Conservation (phyloP, 345 rosid species). For the Eucalyptus globulus region DNA sequence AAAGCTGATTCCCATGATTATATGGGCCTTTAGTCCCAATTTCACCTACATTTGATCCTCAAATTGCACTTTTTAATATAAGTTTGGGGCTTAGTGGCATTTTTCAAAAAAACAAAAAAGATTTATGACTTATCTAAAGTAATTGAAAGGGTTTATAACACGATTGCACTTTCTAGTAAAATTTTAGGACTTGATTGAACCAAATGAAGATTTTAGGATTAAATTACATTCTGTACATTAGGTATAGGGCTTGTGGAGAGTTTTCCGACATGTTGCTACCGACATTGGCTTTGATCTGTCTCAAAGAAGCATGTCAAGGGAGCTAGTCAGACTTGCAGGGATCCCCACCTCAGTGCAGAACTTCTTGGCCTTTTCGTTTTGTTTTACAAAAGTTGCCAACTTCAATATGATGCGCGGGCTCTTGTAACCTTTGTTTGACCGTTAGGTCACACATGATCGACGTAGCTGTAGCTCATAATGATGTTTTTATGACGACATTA, state of each 20-base stretch:
- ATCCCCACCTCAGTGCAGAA: background rate
- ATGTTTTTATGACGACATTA: background rate
- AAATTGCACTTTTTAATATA: background rate
- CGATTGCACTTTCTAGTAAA: background rate
- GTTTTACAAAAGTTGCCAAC: background rate
- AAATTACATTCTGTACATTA: fast-evolving
- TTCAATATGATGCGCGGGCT: background rate
- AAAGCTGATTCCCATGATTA: background rate
- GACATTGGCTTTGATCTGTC: background rate
- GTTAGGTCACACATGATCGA: background rate
- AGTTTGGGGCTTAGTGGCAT: background rate
- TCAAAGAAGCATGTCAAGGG: background rate
- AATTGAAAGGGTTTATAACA: background rate
- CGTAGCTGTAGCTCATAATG: background rate
- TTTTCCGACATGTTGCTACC: background rate
- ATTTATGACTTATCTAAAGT: background rate
- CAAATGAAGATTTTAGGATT: background rate
- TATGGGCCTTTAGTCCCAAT: background rate
- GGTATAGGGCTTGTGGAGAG: background rate
- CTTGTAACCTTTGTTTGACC: background rate
- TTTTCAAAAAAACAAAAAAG: background rate
- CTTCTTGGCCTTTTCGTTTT: background rate
- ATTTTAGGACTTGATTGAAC: background rate
- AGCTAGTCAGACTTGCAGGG: background rate
- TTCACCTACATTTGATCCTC: background rate